Evolutionary conservation across 2,329 filamentous ascomycete species (phyloP).

Genomic region (Cordyceps militaris): DNA sequence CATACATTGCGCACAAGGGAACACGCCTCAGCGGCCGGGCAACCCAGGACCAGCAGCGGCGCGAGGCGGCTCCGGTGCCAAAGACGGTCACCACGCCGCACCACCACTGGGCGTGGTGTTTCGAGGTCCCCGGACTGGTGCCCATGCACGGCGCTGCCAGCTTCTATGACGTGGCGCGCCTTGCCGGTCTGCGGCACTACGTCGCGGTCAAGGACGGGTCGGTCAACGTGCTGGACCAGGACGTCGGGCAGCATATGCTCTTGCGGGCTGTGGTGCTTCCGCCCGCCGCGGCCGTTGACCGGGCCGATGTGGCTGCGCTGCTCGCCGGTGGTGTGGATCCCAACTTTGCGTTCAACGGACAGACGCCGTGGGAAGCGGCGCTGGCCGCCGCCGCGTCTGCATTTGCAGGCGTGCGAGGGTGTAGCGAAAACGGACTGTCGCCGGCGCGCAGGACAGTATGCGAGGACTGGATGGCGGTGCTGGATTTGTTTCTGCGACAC

Average conservation of each 20-base stretch:
- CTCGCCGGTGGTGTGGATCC: neutral
- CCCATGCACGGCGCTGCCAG: neutral
- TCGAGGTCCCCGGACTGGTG: neutral
- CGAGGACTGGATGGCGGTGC: neutral
- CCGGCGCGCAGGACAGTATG: neutral
- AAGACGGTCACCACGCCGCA: neutral
- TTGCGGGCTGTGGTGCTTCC: neutral
- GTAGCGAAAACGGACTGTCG: neutral
- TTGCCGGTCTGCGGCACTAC: constrained; percentile 2
- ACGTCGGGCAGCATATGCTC: constrained; percentile 6
- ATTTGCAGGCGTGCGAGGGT: neutral
- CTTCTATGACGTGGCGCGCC: constrained; percentile 5
- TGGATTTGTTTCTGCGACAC: neutral
- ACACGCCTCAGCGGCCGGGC: neutral
- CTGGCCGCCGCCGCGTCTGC: neutral
- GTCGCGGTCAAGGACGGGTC: neutral
- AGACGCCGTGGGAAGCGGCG: constrained; percentile 4
- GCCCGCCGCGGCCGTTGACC: neutral
- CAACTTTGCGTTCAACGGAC: constrained; percentile 1
- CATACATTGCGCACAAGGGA: neutral
- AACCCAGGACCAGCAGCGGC: neutral
- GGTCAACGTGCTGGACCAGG: neutral
- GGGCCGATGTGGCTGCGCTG: neutral
- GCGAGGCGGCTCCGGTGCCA: neutral
- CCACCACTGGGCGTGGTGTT: constrained; percentile 3